Evolutionary conservation across 805 yeast genomes (phyloP), one percentile per base, ranked within the genome.

Genomic region (Starmerella ratchasimensis): DNA sequence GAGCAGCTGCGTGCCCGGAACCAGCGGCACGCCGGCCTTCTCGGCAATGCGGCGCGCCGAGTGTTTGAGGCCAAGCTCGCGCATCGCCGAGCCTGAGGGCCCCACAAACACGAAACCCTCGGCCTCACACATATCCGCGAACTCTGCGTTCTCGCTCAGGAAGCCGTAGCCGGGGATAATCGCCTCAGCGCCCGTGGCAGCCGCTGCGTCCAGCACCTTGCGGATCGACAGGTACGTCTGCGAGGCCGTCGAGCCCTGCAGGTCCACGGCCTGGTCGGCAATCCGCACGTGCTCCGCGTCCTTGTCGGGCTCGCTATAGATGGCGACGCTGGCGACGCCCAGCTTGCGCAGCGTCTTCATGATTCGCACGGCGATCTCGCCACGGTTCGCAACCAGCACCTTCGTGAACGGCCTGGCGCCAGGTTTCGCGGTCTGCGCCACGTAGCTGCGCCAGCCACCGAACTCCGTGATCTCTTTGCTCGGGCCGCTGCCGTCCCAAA

Each of bases 101-200:
- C 98, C 98, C 31, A 88, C 93, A 61, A 88, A 88, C 2, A 77
- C 79, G 49, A 88, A 76, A 26, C 90, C 93, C 57, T 80, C 94
- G 37, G 62, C 63, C 20, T 63, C 78, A 63, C 94, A 76, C 54
- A 83, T 71, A 56, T 86, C 95, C 33, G 96, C 80, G 55, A 88
- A 88, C 41, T 82, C 95, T 17, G 97, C 96, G 58, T 88, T 88
- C 61, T 88, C 98, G 14, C 95, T 82, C 28, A 88, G 64, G 68
- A 88, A 88, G 3, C 98, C 98, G 56, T 90, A 88, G 42, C 98
- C 98, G 5, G 98, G 98, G 46, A 90, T 80, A 46, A 88, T 84
- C n/a, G 96, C 97, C 56, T 90, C 81, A 24, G 96, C 81, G 5
- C 76, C 76, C 0, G 93, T 68, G 37, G 69, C 67, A 56, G 80